Evolutionary conservation across 495 filamentous ascomycete genomes (phyloP).

Genomic region (Penicillium bovifimosum): DNA sequence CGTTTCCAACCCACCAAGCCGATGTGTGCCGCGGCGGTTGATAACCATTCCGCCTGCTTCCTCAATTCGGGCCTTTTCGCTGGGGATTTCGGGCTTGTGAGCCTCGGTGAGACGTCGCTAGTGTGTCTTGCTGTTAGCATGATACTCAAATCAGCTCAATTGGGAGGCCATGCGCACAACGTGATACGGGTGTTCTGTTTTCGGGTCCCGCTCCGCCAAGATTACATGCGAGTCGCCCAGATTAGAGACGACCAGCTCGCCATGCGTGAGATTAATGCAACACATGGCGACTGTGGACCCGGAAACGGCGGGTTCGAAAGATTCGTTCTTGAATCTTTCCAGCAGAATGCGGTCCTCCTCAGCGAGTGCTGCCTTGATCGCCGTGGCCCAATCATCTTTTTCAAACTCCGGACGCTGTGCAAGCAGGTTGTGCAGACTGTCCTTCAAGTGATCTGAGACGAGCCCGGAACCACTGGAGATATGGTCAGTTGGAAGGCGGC

Average conservation of each 20-base stretch:
- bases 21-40: constrained; percentile 21
- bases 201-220: constrained; percentile 28
- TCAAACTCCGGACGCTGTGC: constrained; percentile 29
- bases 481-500: neutral
- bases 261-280: constrained; percentile 33
- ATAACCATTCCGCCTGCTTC: constrained; percentile 32
- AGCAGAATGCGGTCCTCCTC: constrained; percentile 36
- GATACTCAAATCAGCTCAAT: neutral
- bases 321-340: constrained; percentile 24
- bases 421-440: constrained; percentile 26
- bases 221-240: constrained; percentile 40
- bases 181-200: constrained; percentile 27
- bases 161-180: constrained; percentile 16
- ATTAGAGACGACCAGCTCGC: constrained; percentile 34
- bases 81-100: constrained; percentile 33
- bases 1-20: constrained; percentile 25
- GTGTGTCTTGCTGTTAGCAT: neutral
- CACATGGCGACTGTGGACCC: constrained; percentile 37
- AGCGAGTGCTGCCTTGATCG: constrained; percentile 30
- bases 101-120: constrained; percentile 34
- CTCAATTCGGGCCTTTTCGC: constrained; percentile 33
- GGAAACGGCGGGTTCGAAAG: constrained; percentile 22
- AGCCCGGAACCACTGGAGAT: constrained; percentile 28
- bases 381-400: constrained; percentile 28
- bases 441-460: constrained; percentile 32